Evolutionary conservation across 345 rosid species (phyloP).

Genomic region (Psidium friedrichsthalianum): DNA sequence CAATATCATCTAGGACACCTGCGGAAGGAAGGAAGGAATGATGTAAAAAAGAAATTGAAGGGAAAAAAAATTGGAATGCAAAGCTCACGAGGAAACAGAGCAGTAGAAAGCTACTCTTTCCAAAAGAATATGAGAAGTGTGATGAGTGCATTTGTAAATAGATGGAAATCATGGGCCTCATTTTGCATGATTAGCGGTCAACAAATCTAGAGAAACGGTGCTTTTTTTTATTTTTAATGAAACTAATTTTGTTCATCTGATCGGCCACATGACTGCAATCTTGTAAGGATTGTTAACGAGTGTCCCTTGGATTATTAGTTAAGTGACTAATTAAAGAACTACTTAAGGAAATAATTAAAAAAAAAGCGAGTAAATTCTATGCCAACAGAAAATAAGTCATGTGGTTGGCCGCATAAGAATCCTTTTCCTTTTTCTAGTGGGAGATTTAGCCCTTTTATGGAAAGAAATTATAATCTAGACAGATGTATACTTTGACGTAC

Average conservation of each 20-base stretch:
- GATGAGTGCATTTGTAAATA: neutral
- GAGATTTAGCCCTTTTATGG: neutral
- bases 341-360: neutral
- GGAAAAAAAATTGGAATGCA: neutral
- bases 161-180: neutral
- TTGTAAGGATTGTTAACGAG: neutral
- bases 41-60: neutral
- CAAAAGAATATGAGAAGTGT: neutral
- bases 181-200: neutral
- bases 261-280: neutral
- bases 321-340: neutral
- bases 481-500: neutral
- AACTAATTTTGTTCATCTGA: neutral
- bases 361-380: neutral
- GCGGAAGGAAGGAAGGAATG: neutral
- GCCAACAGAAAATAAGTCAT: neutral
- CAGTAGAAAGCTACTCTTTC: neutral
- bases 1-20: neutral
- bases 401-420: neutral
- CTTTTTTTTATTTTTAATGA: neutral
- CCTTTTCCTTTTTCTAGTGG: neutral
- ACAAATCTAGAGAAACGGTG: neutral
- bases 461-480: neutral
- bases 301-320: neutral
- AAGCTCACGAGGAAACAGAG: neutral